Percentiles rank a stretch among this genome's conserved stretches.
Evolutionary conservation across 2,329 filamentous ascomycete genomes (phyloP).

Genomic region (Talaromyces sp.): DNA sequence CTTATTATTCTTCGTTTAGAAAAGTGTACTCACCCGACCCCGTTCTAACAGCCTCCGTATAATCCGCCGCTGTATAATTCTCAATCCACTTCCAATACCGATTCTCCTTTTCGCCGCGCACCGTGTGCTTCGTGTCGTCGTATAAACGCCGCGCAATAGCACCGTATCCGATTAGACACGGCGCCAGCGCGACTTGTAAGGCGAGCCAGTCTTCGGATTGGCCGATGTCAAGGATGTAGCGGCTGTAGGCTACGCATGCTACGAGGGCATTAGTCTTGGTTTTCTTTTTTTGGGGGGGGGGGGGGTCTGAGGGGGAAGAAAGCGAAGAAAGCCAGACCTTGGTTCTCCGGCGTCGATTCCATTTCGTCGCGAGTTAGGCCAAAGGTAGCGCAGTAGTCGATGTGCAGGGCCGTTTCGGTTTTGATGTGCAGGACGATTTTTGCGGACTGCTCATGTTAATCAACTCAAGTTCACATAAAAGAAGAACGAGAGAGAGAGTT

Average conservation of each 20-base stretch:
- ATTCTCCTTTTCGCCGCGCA: conserved; percentile 53
- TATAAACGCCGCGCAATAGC: conserved; percentile 69
- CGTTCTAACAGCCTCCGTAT: conserved; percentile 63
- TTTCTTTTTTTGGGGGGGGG: not conserved
- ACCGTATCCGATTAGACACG: conserved; percentile 86
- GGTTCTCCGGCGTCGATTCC: conserved; percentile 65
- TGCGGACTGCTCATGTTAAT: conserved; percentile 45
- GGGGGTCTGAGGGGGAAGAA: too few species aligned
- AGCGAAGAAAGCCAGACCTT: conserved; percentile 51
- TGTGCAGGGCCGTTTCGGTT: conserved; percentile 73
- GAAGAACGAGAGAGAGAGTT: not conserved
- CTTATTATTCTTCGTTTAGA: not conserved
- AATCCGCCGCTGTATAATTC: conserved; percentile 80
- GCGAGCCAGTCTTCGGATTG: conserved; percentile 83
- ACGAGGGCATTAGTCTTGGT: not conserved
- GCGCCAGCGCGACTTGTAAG: conserved; percentile 76
- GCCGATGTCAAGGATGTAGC: conserved; percentile 84
- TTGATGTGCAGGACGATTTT: conserved; percentile 71
- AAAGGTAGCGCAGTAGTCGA: conserved; percentile 76
- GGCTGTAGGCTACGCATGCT: conserved; percentile 77
- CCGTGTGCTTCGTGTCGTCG: conserved; percentile 51
- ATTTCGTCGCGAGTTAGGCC: conserved; percentile 71
- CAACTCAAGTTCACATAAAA: not conserved
- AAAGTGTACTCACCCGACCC: conserved; percentile 60
- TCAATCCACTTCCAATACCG: conserved; percentile 87